Evolutionary conservation across 2,329 filamentous ascomycete species (phyloP).

Genomic region (Penicillium decumbens): DNA sequence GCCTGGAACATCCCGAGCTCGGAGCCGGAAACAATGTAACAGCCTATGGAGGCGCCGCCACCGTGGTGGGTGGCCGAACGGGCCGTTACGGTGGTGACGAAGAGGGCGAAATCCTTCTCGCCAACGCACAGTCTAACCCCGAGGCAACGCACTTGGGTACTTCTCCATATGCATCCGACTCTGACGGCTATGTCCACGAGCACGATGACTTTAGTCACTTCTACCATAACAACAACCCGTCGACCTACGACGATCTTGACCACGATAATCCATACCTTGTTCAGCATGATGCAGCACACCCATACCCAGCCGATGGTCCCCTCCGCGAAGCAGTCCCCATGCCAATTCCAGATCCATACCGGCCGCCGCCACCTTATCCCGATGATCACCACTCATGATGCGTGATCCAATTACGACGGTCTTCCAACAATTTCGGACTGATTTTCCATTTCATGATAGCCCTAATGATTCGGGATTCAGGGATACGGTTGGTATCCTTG

Average conservation of each 20-base stretch:
- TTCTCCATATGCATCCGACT: conserved; percentile 20
- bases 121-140: conserved; percentile 38
- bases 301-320: conserved; percentile 21
- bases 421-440: background rate
- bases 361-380: conserved; percentile 25
- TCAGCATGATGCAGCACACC: conserved; percentile 4
- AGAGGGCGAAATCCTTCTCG: conserved; percentile 38
- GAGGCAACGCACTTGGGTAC: conserved; percentile 19
- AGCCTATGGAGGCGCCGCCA: conserved; percentile 26
- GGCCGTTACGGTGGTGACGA: conserved; percentile 30
- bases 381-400: conserved; percentile 13
- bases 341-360: conserved; percentile 30
- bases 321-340: conserved; percentile 31
- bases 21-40: conserved; percentile 19
- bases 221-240: conserved; percentile 8
- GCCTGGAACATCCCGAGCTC: conserved; percentile 22
- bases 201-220: conserved; percentile 14
- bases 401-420: conserved; percentile 6
- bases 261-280: conserved; percentile 8
- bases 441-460: conserved; percentile 3
- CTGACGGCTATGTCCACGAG: conserved; percentile 16
- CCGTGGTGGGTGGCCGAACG: conserved; percentile 20
- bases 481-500: background rate
- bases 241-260: conserved; percentile 15
- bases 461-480: conserved; percentile 1